Percentiles rank a stretch among this genome's conserved stretches.
Evolutionary conservation across 2,329 filamentous ascomycete genomes (phyloP).

Genomic region (Fusarium sp.): DNA sequence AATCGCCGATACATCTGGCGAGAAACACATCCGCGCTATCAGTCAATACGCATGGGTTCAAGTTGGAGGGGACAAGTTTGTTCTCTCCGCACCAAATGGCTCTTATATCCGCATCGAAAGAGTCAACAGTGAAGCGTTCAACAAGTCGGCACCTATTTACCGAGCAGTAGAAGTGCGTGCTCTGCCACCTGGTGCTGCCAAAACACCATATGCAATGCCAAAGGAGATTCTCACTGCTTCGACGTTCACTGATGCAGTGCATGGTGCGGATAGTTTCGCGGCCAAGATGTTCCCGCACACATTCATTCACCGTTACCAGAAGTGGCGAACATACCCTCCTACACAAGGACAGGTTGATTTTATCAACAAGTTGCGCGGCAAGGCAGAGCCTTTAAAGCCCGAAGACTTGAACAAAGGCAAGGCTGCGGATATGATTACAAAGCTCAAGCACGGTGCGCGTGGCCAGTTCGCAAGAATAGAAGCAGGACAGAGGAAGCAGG

Average conservation of each 20-base stretch:
- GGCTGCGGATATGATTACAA: slow-evolving; percentile 92
- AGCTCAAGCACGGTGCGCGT: slow-evolving; percentile 84
- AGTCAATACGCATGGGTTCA: slow-evolving; percentile 87
- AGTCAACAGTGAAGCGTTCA: slow-evolving; percentile 41
- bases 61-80: slow-evolving; percentile 75
- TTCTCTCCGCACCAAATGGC: slow-evolving; percentile 75
- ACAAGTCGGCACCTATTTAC: slow-evolving; percentile 51
- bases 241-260: slow-evolving; percentile 80
- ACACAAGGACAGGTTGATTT: slow-evolving; percentile 74
- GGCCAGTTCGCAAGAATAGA: slow-evolving; percentile 69
- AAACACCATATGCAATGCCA: slow-evolving; percentile 75
- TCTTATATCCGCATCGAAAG: slow-evolving; percentile 69
- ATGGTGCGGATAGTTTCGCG: slow-evolving; percentile 87
- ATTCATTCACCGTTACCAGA: slow-evolving; percentile 73
- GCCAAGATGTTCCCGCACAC: slow-evolving; percentile 71
- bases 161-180: slow-evolving; percentile 62
- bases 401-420: slow-evolving; percentile 79
- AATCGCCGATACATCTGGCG: slow-evolving; percentile 82
- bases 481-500: slow-evolving; percentile 63
- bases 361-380: slow-evolving; percentile 72
- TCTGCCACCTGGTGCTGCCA: slow-evolving; percentile 58
- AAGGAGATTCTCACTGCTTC: slow-evolving; percentile 73
- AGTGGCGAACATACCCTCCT: slow-evolving; percentile 78
- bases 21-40: slow-evolving; percentile 80
- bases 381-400: slow-evolving; percentile 63